These are phyloP conservation scores for Trametes cinnabarina DNA, from an alignment of 768 basidiomycete species.

Conservation along the genomic window DNA sequence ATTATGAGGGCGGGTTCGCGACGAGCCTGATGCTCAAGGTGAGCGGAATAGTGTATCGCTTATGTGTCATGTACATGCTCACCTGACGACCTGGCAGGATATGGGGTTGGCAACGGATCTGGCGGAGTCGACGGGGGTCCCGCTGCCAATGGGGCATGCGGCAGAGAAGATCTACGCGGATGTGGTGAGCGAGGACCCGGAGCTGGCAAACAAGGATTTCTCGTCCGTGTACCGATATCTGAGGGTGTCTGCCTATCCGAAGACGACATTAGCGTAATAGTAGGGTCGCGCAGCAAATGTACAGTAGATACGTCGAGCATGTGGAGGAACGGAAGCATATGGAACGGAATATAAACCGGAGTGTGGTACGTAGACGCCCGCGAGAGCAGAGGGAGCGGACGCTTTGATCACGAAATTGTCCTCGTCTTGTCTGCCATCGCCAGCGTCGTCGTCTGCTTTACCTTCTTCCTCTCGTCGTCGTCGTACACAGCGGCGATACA, in stretches of 20 bases:
- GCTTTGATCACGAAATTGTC: no score
- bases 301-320: neutral
- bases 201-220: conserved; percentile 71
- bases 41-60: neutral
- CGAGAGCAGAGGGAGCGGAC: no score
- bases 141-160: conserved; percentile 64
- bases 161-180: conserved; percentile 62
- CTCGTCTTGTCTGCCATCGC: neutral
- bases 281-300: neutral
- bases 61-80: conserved; percentile 3
- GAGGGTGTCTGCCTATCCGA: conserved; percentile 28
- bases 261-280: neutral
- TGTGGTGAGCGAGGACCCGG: conserved; percentile 53
- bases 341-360: neutral
- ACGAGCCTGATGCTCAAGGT: conserved; percentile 84
- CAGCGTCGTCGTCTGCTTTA: no score
- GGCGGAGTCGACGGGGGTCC: conserved; percentile 46
- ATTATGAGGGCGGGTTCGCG: conserved; percentile 85
- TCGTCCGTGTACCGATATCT: conserved; percentile 76
- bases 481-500: conserved; percentile 4
- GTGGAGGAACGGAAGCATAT: neutral
- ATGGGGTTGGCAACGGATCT: conserved; percentile 77
- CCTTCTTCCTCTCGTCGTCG: neutral
- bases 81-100: conserved; percentile 50
- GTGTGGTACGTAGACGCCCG: no score